A percentile compares a stretch with the other conserved stretches of the same genome.
phyloP scores from a whole-genome alignment of 257 asterid genomes.

The Solanum sparsipilum region DNA sequence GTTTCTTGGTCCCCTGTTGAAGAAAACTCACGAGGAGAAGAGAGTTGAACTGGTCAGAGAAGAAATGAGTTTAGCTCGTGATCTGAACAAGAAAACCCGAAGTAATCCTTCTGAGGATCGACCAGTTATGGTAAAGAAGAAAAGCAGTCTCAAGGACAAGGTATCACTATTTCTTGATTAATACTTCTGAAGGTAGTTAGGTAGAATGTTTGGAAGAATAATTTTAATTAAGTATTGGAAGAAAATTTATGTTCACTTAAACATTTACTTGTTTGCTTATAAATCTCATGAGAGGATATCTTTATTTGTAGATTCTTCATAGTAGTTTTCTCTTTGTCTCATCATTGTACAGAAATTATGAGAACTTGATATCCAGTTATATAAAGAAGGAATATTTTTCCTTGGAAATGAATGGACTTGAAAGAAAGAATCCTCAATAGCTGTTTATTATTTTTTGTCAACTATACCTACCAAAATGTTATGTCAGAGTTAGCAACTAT shows the following conservation, averaged over 20 bases:
- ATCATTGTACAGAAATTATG: not conserved
- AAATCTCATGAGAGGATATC: not conserved
- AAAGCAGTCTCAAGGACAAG: conserved; percentile 37
- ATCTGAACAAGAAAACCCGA: not conserved
- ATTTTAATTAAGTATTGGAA: not conserved
- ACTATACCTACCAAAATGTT: not conserved
- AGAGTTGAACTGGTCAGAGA: conserved; percentile 3
- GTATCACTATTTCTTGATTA: conserved; percentile 30
- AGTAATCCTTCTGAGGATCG: conserved; percentile 1
- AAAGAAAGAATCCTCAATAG: not conserved
- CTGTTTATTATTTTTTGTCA: not conserved
- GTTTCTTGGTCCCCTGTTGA: conserved; percentile 32
- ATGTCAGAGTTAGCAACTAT: not conserved
- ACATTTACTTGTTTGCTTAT: not conserved
- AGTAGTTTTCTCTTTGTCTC: not conserved
- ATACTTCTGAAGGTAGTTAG: not conserved
- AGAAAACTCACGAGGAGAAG: conserved; percentile 16
- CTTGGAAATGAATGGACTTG: not conserved
- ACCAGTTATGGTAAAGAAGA: conserved; percentile 20
- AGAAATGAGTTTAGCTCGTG: conserved; percentile 5
- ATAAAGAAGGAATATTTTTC: not conserved
- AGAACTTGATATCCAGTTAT: not conserved
- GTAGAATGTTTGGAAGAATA: not conserved
- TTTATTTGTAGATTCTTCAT: not conserved
- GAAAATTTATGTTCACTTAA: not conserved